These are phyloP conservation scores for Colletotrichum costaricense DNA, from an alignment of 2,329 filamentous ascomycete species.

Conservation along the genomic window DNA sequence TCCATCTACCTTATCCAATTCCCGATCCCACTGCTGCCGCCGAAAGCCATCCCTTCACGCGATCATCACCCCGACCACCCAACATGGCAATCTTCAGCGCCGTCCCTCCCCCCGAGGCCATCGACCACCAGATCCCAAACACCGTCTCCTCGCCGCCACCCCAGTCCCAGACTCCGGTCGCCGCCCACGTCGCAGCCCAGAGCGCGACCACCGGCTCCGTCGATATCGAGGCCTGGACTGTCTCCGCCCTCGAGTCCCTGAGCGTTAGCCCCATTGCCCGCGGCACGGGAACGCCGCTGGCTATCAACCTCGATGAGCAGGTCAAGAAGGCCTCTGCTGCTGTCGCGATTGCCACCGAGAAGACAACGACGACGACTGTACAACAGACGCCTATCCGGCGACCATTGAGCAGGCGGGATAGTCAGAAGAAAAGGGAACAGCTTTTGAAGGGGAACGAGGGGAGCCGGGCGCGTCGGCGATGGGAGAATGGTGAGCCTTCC, in stretches of 20 bases:
- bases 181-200: slow-evolving; percentile 38
- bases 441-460: slow-evolving; percentile 92
- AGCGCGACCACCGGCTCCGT: slow-evolving; percentile 49
- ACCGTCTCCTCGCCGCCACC: slow-evolving; percentile 37
- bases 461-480: slow-evolving; percentile 84
- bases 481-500: slow-evolving; percentile 84
- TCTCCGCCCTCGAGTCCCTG: slow-evolving; percentile 66
- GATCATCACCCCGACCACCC: neutral
- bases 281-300: slow-evolving; percentile 72
- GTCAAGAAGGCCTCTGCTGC: slow-evolving; percentile 3
- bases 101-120: slow-evolving; percentile 58
- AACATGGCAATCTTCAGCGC: slow-evolving; percentile 65
- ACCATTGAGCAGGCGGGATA: slow-evolving; percentile 64
- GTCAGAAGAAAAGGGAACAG: slow-evolving; percentile 73
- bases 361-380: slow-evolving; percentile 19
- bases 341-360: slow-evolving; percentile 28
- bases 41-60: neutral
- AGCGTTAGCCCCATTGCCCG: slow-evolving; percentile 66
- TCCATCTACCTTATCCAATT: neutral
- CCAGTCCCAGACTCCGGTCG: slow-evolving; percentile 23
- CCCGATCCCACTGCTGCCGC: neutral
- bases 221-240: slow-evolving; percentile 77
- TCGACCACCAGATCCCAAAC: slow-evolving; percentile 38
- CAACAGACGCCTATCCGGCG: slow-evolving; percentile 51
- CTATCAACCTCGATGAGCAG: slow-evolving; percentile 79